phyloP scores from a whole-genome alignment of 306 rosid genomes.

The Lotus japonicus region DNA sequence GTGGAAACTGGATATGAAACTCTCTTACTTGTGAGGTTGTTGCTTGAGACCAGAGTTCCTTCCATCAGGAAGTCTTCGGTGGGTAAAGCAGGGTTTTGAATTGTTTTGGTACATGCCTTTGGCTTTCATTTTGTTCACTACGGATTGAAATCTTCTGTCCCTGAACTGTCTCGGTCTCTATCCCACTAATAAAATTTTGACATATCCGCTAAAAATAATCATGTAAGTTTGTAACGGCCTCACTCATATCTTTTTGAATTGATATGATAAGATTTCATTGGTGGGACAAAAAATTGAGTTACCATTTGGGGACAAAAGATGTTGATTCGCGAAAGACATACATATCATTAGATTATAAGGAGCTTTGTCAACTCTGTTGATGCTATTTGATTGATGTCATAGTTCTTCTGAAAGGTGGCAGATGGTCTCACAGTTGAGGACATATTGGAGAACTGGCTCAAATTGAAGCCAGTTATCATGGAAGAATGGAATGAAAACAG shows the following conservation, averaged over 20 bases:
- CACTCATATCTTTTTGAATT: too few relatives aligned
- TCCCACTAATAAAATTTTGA: too few relatives aligned
- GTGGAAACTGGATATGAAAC: conserved; percentile 91
- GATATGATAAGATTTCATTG: too few relatives aligned
- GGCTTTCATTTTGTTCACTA: neutral
- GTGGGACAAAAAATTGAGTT: too few relatives aligned
- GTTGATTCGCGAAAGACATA: too few relatives aligned
- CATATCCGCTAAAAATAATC: too few relatives aligned
- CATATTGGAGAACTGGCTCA: conserved; percentile 75
- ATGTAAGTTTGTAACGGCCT: too few relatives aligned
- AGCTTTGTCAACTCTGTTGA: conserved; percentile 19
- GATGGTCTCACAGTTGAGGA: conserved; percentile 65
- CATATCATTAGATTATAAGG: conserved; percentile 11
- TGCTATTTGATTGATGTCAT: conserved; percentile 21
- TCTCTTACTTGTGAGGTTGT: conserved; percentile 66
- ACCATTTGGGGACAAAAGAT: neutral
- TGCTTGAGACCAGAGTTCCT: conserved; percentile 61
- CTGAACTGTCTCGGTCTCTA: too few relatives aligned
- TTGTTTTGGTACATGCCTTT: neutral
- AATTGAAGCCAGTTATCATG: conserved; percentile 64
- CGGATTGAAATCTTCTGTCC: neutral
- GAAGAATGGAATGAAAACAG: conserved; percentile 74
- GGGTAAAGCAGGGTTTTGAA: too few relatives aligned
- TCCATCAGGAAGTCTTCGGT: conserved; percentile 41
- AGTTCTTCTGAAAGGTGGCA: conserved; percentile 60